phyloP scores from a whole-genome alignment of 2,329 filamentous ascomycete species.

The Arthroderma sp. region DNA sequence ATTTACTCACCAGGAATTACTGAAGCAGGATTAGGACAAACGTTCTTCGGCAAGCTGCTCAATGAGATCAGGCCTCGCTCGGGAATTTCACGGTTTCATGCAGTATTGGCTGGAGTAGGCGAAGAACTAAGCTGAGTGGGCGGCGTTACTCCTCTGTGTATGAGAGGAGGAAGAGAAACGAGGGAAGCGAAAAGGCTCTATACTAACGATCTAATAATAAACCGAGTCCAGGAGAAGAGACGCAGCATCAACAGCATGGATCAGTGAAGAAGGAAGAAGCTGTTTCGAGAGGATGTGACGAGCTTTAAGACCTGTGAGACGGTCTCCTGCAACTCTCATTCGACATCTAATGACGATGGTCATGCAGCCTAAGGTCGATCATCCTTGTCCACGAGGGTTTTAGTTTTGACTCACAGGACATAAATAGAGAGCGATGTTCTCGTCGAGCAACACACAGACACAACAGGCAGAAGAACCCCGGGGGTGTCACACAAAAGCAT shows the following conservation, averaged over 20 bases:
- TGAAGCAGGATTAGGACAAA: too few relatives aligned
- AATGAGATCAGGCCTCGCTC: too few relatives aligned
- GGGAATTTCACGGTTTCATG: too few relatives aligned
- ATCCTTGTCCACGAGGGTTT: slow-evolving; percentile 23
- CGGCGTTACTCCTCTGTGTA: neutral
- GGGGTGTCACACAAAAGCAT: too few relatives aligned
- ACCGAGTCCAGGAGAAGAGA: too few relatives aligned
- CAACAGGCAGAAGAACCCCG: too few relatives aligned
- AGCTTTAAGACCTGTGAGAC: slow-evolving; percentile 25
- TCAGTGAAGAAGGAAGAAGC: neutral
- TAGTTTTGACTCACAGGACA: slow-evolving; percentile 1
- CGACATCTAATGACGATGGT: slow-evolving; percentile 31
- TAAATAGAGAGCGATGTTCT: too few relatives aligned
- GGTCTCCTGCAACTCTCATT: slow-evolving; percentile 29
- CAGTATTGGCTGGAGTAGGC: too few relatives aligned
- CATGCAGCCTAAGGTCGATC: slow-evolving; percentile 33
- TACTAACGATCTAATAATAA: neutral
- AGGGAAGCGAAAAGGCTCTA: neutral
- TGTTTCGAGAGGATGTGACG: slow-evolving; percentile 13
- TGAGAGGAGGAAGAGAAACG: neutral
- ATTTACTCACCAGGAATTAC: too few relatives aligned
- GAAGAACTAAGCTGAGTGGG: too few relatives aligned
- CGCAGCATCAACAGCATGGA: neutral
- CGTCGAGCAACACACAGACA: too few relatives aligned
- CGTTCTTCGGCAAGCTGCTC: too few relatives aligned